phyloP scores from a whole-genome alignment of 2,329 filamentous ascomycete genomes.

The Aspergillus calidoustus region DNA sequence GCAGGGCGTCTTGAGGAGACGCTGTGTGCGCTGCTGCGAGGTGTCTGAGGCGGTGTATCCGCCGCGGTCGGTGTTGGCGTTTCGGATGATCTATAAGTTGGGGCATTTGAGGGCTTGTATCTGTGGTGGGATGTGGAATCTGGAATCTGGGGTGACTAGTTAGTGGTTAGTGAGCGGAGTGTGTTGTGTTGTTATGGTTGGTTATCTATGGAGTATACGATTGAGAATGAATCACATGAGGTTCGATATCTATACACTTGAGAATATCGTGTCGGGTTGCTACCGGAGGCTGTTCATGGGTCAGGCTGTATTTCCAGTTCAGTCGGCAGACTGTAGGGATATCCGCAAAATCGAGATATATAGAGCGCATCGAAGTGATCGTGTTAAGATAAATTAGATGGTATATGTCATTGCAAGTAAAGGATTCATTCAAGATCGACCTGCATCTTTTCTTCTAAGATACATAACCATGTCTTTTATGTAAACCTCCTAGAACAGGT shows the following conservation, averaged over 20 bases:
- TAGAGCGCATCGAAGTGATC: no score
- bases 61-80: conserved; percentile 40
- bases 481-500: conserved; percentile 29
- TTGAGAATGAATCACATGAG: not conserved
- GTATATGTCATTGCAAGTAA: conserved; percentile 42
- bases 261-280: no score
- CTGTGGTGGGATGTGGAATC: conserved; percentile 47
- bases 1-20: conserved; percentile 39
- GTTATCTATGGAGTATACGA: not conserved
- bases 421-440: conserved; percentile 41
- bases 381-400: not conserved
- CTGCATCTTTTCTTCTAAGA: conserved; percentile 45
- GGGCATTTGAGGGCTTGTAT: conserved; percentile 44
- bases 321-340: no score
- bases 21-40: conserved; percentile 65
- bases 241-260: not conserved
- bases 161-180: not conserved
- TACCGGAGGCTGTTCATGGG: no score
- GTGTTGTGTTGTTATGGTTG: not conserved
- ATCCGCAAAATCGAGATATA: no score
- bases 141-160: conserved; percentile 32
- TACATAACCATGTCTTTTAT: conserved; percentile 44
- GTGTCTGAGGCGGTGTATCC: conserved; percentile 67
- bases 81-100: conserved; percentile 44
- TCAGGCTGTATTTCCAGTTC: no score